phyloP scores from a whole-genome alignment of 2,329 filamentous ascomycete species.

The Xylariaceae sp. region DNA sequence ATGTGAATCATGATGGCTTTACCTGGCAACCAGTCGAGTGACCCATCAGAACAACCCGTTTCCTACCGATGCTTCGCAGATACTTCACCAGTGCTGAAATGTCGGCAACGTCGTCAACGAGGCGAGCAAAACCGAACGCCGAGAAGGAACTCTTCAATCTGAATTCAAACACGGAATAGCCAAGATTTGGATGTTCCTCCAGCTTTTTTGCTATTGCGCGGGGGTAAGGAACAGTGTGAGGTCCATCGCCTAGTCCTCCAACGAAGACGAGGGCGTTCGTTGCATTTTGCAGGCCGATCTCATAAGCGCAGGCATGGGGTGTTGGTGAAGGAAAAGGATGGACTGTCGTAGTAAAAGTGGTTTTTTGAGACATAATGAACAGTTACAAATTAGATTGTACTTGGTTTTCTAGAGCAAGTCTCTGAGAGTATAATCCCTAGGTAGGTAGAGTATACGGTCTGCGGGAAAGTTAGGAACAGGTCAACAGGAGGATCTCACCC shows the following conservation, averaged over 20 bases:
- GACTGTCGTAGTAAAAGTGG: slow-evolving; percentile 39
- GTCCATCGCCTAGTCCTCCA: slow-evolving; percentile 64
- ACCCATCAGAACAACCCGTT: slow-evolving; percentile 51
- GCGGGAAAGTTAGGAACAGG: too few species aligned
- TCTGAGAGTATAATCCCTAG: background rate
- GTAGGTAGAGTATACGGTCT: too few species aligned
- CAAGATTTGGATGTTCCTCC: slow-evolving; percentile 33
- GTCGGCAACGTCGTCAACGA: slow-evolving; percentile 49
- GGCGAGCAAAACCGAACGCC: slow-evolving; percentile 46
- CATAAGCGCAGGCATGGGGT: slow-evolving; percentile 41
- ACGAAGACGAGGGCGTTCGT: slow-evolving; percentile 62
- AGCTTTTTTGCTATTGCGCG: slow-evolving; percentile 42
- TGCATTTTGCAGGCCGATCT: slow-evolving; percentile 37
- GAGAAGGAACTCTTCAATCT: slow-evolving; percentile 50
- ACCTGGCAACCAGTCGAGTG: slow-evolving; percentile 56
- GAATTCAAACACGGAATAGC: slow-evolving; percentile 52
- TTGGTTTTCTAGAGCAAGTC: background rate
- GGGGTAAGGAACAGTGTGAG: slow-evolving; percentile 57
- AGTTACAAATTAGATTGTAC: background rate
- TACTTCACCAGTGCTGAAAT: slow-evolving; percentile 49
- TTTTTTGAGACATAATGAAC: slow-evolving; percentile 19
- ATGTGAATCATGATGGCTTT: slow-evolving; percentile 1
- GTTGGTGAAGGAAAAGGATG: slow-evolving; percentile 42
- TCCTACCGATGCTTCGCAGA: slow-evolving; percentile 44
- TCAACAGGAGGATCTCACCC: too few species aligned